phyloP scores from a whole-genome alignment of 2,329 filamentous ascomycete species.

The Sporothrix pallida region DNA sequence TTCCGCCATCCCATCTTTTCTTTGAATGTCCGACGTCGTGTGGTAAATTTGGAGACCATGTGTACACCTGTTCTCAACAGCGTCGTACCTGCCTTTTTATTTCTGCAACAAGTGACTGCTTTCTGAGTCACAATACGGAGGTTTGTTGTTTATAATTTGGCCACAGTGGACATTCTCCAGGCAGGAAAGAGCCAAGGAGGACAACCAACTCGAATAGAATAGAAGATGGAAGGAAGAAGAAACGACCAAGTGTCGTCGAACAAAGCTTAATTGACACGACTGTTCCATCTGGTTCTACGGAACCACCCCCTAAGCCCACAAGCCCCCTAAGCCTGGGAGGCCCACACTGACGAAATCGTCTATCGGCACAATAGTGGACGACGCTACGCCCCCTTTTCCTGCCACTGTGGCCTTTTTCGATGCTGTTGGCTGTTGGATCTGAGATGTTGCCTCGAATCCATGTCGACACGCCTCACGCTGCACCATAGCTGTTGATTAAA shows the following conservation, averaged over 20 bases:
- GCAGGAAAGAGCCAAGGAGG: conserved; percentile 14
- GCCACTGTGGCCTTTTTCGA: conserved; percentile 37
- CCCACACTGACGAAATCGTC: conserved; percentile 13
- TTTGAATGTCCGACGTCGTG: neutral
- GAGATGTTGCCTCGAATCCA: neutral
- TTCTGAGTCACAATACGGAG: conserved; percentile 14
- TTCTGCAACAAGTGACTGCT: no score
- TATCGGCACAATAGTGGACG: neutral
- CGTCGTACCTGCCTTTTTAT: neutral
- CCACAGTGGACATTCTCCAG: conserved; percentile 23
- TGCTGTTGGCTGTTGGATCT: no score
- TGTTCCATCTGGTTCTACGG: conserved; percentile 33
- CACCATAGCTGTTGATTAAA: neutral
- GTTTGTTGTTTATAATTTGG: neutral
- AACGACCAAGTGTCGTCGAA: conserved; percentile 21
- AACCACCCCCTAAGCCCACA: neutral
- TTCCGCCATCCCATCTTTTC: neutral
- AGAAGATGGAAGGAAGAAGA: neutral
- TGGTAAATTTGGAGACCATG: neutral
- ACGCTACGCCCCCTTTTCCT: conserved; percentile 25
- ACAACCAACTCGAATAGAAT: neutral
- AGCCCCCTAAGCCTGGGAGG: neutral
- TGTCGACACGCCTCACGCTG: neutral
- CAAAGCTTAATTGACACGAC: conserved; percentile 25
- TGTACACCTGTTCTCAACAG: conserved; percentile 22